Evolutionary conservation across 495 filamentous ascomycete genomes (phyloP), one percentile per base, ranked within the genome.

Genomic region (Penicillium egyptiacum): DNA sequence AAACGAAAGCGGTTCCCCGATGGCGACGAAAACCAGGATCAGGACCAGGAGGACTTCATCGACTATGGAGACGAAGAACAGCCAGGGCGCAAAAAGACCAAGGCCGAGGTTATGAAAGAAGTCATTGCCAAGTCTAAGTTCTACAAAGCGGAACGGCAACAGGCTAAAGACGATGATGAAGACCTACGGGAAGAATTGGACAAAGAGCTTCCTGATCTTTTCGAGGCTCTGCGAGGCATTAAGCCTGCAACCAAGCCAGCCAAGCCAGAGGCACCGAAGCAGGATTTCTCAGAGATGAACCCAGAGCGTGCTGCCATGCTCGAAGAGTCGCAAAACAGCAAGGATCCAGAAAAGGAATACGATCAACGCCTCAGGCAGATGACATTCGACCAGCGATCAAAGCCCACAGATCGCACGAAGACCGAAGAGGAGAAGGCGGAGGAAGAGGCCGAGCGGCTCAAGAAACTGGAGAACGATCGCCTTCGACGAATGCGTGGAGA

Each of bases 81-180:
- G 47, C 86, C 89, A 0, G 88, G 90, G 58, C 80, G 86, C 42
- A 96, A 96, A 67, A 99, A 96, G 75, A 88, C 85, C 19, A 97
- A 93, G 70, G 84, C 91, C 45, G 94, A 99, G 67, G 89, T 98
- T 31, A 96, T 97, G 88, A 88, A 93, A 62, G 95, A 98, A 71
- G 85, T 98, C 57, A 98, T 98, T 57, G 88, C 92, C 37, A 99
- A 98, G 73, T 98, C 95, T 3, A 99, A 98, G 69, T 80, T 89
- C 26, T 80, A 96, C 78, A 98, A 95, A 74, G 88, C 90, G 56
- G 91, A 97, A 73, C 86, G 94, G 20, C 95, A 98, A 74, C 84
- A 90, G 53, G 82, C 83, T 8, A 98, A 97, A 70, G 94, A 98
- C 57, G 91, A 96, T 44, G 92, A 98, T 64, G 91, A 92, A 25